These are phyloP conservation scores for Podospora pseudopauciseta DNA, from an alignment of 495 filamentous ascomycete species.

Conservation along the genomic window DNA sequence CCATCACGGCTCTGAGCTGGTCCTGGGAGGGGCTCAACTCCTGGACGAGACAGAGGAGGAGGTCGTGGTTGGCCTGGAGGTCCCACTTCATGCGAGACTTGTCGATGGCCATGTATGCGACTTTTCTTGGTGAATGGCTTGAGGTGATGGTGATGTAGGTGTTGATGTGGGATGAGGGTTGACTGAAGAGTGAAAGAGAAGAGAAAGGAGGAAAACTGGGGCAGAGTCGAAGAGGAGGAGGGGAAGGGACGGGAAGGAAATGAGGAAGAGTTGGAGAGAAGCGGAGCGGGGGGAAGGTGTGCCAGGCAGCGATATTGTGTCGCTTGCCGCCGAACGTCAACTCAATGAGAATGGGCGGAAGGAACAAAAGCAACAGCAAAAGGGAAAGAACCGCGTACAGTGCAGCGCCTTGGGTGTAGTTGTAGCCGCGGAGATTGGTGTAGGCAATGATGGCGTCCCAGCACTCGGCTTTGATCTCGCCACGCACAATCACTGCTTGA, in stretches of 20 bases:
- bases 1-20: slow-evolving; percentile 22
- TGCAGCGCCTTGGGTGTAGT: slow-evolving; percentile 29
- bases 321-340: too few species aligned
- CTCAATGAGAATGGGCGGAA: slow-evolving; percentile 2
- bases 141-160: not conserved
- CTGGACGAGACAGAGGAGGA: slow-evolving; percentile 22
- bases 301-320: not conserved
- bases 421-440: slow-evolving; percentile 25
- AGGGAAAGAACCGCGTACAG: slow-evolving; percentile 22
- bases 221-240: not conserved
- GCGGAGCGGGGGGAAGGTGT: slow-evolving; percentile 1
- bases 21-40: slow-evolving; percentile 21
- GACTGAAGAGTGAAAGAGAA: not conserved
- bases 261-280: not conserved
- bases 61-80: slow-evolving; percentile 28
- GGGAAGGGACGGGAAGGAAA: not conserved
- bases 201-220: not conserved
- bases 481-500: slow-evolving; percentile 27
- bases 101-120: not conserved
- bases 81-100: slow-evolving; percentile 29
- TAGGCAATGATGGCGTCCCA: slow-evolving; percentile 26
- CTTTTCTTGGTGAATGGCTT: not conserved
- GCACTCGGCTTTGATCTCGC: slow-evolving; percentile 15
- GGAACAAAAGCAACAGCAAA: slow-evolving; percentile 6
- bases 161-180: not conserved